Conservation (phyloP, 163 green algal species). For the Coccomyxa subellipsoidea region DNA sequence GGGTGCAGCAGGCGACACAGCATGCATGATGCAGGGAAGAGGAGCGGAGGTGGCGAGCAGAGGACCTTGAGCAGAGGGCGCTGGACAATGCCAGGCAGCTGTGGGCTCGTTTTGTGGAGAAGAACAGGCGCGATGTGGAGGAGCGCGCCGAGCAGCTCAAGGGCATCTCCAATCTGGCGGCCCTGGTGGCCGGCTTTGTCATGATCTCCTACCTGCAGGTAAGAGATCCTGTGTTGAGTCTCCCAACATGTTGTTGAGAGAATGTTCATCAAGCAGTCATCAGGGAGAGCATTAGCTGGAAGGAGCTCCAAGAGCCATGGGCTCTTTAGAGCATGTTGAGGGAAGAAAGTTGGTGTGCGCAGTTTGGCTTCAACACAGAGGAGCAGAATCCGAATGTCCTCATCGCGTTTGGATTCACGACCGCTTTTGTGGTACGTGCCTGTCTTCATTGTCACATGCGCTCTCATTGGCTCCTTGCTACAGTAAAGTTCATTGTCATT, state of each 20-base stretch:
- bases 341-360: background rate
- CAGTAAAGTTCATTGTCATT: no score
- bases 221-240: no score
- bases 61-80: constrained; percentile 67
- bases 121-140: constrained; percentile 47
- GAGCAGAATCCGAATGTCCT: constrained; percentile 23
- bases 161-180: constrained; percentile 61
- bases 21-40: background rate
- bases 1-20: no score
- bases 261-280: no score
- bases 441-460: background rate
- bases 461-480: background rate
- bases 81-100: constrained; percentile 71
- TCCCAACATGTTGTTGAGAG: no score
- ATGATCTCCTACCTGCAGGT: constrained; percentile 71
- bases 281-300: no score
- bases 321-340: background rate
- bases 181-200: constrained; percentile 74
- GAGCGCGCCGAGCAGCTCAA: constrained; percentile 82
- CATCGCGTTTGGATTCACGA: constrained; percentile 57
- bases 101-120: constrained; percentile 42
- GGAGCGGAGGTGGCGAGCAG: constrained; percentile 5
- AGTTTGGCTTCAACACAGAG: constrained; percentile 1
- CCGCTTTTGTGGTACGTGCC: constrained; percentile 51
- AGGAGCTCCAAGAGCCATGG: no score